Percentiles rank a stretch among this genome's conserved stretches.
Conservation (phyloP, 768 basidiomycete species). For the Tremella mesenterica region DNA sequence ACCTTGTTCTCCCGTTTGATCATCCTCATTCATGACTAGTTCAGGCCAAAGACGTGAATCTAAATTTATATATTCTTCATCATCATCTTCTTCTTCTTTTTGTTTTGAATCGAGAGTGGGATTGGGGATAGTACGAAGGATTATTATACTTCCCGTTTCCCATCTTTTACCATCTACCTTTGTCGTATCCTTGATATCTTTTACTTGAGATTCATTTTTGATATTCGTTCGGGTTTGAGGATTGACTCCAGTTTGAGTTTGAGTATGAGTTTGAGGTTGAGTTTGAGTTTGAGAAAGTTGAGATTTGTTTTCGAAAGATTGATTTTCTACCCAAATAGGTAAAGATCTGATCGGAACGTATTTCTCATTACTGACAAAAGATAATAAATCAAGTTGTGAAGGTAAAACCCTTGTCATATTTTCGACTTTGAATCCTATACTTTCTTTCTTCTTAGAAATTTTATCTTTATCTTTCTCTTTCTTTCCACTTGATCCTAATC, state of each 20-base stretch:
- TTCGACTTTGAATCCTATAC: conserved; percentile 61
- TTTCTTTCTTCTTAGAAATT: conserved; percentile 54
- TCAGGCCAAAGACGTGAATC: conserved; percentile 30
- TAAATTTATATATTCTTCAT: conserved; percentile 64
- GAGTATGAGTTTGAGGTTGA: neutral
- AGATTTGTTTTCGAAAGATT: neutral
- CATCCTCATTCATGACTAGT: neutral
- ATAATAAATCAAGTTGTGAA: conserved; percentile 72
- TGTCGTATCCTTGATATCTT: neutral
- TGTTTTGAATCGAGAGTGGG: too few species aligned
- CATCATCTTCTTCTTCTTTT: conserved; percentile 56
- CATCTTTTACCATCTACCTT: neutral
- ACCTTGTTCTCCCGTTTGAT: conserved; percentile 3
- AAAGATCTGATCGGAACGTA: conserved; percentile 85
- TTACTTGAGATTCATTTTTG: neutral
- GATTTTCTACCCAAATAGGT: conserved; percentile 22
- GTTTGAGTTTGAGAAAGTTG: neutral
- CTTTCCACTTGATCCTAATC: too few species aligned
- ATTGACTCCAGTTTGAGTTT: neutral
- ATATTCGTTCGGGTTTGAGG: neutral
- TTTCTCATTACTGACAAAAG: conserved; percentile 63
- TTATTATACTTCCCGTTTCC: conserved; percentile 49
- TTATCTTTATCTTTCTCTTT: neutral
- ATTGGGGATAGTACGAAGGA: conserved; percentile 74
- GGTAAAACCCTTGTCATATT: conserved; percentile 93